phyloP scores from a whole-genome alignment of 345 rosid species.

The Acer campestre region DNA sequence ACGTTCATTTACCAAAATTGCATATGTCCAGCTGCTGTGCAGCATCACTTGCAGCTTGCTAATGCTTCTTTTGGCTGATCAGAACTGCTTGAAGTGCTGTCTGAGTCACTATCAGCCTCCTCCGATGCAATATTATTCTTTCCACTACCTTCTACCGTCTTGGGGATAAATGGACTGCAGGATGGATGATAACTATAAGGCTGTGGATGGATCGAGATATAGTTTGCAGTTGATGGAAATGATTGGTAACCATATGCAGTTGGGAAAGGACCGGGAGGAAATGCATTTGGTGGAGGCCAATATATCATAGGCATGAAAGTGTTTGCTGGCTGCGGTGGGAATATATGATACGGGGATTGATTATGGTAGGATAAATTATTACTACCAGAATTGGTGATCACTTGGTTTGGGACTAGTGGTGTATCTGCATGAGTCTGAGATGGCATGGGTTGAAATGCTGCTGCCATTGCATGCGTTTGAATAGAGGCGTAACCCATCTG shows the following conservation, averaged over 20 bases:
- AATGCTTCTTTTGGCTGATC: conserved; percentile 28
- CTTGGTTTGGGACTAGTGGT: conserved; percentile 15
- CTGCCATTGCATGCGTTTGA: conserved; percentile 34
- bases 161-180: conserved; percentile 20
- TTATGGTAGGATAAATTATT: conserved; percentile 27
- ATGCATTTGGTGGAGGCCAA: conserved; percentile 49
- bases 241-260: conserved; percentile 34
- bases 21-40: background rate
- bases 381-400: conserved; percentile 16
- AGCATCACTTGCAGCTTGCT: conserved; percentile 21
- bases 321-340: conserved; percentile 39
- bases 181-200: conserved; percentile 35
- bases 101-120: conserved; percentile 35
- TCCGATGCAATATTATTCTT: conserved; percentile 25
- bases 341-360: conserved; percentile 35
- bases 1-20: conserved; percentile 14
- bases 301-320: conserved; percentile 54
- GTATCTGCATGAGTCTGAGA: conserved; percentile 22
- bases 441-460: conserved; percentile 32
- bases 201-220: conserved; percentile 35
- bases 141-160: conserved; percentile 12
- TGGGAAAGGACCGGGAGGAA: conserved; percentile 41
- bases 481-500: conserved; percentile 30
- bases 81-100: conserved; percentile 43
- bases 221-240: conserved; percentile 34